Percentiles rank a stretch among this genome's conserved stretches.
phyloP scores from a whole-genome alignment of 2,329 filamentous ascomycete genomes.

The Cladosporium sp. region DNA sequence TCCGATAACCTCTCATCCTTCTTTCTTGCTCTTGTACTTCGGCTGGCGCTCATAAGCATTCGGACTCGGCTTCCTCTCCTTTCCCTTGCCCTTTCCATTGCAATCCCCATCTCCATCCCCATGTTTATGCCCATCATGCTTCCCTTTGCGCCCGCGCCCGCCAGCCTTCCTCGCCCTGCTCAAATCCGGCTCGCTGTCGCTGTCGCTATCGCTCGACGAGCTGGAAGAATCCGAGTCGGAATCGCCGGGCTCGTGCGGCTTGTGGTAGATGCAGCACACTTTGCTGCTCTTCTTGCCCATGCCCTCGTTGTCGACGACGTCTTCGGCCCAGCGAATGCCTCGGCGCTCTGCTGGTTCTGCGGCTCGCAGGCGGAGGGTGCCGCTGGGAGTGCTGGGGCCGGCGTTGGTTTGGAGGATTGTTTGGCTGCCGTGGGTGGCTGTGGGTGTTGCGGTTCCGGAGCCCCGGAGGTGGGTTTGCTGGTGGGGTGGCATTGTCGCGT shows the following conservation, averaged over 20 bases:
- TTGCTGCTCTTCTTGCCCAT: constrained; percentile 93
- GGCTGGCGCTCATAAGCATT: constrained; percentile 82
- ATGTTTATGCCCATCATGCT: constrained; percentile 43
- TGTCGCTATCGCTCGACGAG: constrained; percentile 55
- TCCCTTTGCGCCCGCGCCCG: constrained; percentile 36
- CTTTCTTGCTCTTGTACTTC: constrained; percentile 44
- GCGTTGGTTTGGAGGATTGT: constrained; percentile 34
- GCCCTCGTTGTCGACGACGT: constrained; percentile 93
- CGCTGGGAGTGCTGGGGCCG: constrained; percentile 31
- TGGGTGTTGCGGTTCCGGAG: constrained; percentile 30
- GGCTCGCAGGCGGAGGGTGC: constrained; percentile 43
- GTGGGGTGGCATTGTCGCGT: constrained; percentile 12
- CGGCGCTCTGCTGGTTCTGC: constrained; percentile 48
- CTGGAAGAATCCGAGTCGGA: constrained; percentile 68
- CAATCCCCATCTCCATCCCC: constrained; percentile 48
- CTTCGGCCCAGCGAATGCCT: constrained; percentile 87
- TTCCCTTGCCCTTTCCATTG: constrained; percentile 41
- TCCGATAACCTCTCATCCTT: constrained; percentile 27
- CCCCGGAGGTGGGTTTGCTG: constrained; percentile 22
- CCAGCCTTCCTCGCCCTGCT: constrained; percentile 49
- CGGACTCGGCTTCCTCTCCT: constrained; percentile 64
- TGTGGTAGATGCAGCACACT: constrained; percentile 99
- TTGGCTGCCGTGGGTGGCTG: constrained; percentile 35
- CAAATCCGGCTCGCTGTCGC: constrained; percentile 58
- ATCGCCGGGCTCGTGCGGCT: constrained; percentile 77